These are phyloP conservation scores for Suhomyces kilbournensis DNA, from an alignment of 805 yeast species.

Conservation along the genomic window DNA sequence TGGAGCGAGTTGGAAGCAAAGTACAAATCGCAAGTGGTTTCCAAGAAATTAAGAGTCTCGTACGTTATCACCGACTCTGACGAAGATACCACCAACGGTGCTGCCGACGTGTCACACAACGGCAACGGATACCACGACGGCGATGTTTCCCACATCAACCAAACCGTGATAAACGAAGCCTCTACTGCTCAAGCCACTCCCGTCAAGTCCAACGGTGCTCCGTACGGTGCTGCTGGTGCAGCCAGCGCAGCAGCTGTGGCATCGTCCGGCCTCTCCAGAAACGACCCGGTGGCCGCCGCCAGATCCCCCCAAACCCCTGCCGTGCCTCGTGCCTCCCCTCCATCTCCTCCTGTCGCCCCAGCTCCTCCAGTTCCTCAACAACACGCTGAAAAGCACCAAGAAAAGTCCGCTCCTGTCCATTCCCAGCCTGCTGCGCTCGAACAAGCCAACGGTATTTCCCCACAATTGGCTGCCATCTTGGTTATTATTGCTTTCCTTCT, in stretches of 20 bases:
- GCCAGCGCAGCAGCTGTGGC: slow-evolving; percentile 12
- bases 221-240: slow-evolving; percentile 17
- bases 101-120: slow-evolving; percentile 3
- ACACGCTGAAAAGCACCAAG: slow-evolving; percentile 8
- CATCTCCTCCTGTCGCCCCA: slow-evolving; percentile 3
- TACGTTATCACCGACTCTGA: slow-evolving; percentile 39
- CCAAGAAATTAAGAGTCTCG: slow-evolving; percentile 66
- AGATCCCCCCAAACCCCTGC: not conserved
- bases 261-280: slow-evolving; percentile 3
- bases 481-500: slow-evolving; percentile 52
- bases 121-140: slow-evolving; percentile 14
- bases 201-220: slow-evolving; percentile 8
- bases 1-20: slow-evolving; percentile 74
- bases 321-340: slow-evolving; percentile 3
- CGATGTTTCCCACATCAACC: slow-evolving; percentile 11
- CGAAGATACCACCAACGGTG: slow-evolving; percentile 7
- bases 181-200: slow-evolving; percentile 13
- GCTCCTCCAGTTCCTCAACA: slow-evolving; percentile 6
- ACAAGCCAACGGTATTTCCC: slow-evolving; percentile 45
- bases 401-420: slow-evolving; percentile 4
- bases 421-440: slow-evolving; percentile 15
- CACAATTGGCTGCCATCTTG: slow-evolving; percentile 50
- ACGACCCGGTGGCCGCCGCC: not conserved
- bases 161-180: slow-evolving; percentile 8
- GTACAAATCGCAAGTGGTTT: slow-evolving; percentile 51